Evolutionary conservation across 176 grass and related monocot species (phyloP).

Genomic region (Carex scoparia): DNA sequence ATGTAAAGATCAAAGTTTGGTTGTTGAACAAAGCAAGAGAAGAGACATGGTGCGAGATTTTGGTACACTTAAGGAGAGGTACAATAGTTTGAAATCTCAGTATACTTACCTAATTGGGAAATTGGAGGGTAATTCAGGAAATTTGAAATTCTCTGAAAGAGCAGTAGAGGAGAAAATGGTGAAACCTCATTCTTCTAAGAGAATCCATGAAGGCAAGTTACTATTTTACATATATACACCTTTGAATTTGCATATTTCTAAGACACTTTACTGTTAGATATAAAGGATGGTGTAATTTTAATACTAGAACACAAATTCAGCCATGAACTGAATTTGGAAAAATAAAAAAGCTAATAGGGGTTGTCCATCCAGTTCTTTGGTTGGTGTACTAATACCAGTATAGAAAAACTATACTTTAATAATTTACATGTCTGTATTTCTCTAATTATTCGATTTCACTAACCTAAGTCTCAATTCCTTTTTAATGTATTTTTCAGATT

Average conservation of each 20-base stretch:
- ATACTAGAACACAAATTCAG: background rate
- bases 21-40: constrained; percentile 50
- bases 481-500: constrained; percentile 42
- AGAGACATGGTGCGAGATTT: constrained; percentile 34
- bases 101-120: constrained; percentile 56
- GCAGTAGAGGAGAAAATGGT: background rate
- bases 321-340: background rate
- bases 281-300: background rate
- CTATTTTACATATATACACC: background rate
- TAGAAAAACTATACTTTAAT: background rate
- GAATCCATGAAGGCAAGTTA: constrained; percentile 34
- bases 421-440: background rate
- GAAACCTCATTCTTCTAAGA: constrained; percentile 41
- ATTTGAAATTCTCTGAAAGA: constrained; percentile 19
- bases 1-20: constrained; percentile 47
- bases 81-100: constrained; percentile 61
- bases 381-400: background rate
- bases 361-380: background rate
- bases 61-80: constrained; percentile 40
- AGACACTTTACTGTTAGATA: background rate
- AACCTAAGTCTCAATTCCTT: background rate
- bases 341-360: background rate
- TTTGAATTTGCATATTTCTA: background rate
- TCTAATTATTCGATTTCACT: background rate
- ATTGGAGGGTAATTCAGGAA: constrained; percentile 33